Percentiles rank a stretch among this genome's conserved stretches.
Conservation (phyloP, 1,284 basidiomycete species). For the Rhodotorula sp. region DNA sequence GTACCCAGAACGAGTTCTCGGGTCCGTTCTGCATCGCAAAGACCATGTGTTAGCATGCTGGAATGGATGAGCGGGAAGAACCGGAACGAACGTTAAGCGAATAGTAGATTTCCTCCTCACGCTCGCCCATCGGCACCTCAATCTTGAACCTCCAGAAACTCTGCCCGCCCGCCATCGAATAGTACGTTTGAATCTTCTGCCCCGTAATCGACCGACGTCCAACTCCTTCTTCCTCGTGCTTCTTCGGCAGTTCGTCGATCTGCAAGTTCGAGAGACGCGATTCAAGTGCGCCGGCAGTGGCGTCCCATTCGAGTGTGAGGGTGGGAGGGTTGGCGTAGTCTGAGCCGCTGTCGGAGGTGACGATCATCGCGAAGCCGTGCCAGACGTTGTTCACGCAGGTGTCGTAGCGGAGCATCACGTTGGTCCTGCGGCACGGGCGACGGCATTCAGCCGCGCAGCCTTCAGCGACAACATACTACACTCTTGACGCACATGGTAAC, state of each 20-base stretch:
- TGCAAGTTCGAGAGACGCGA: conserved; percentile 8
- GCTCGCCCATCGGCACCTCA: conserved; percentile 68
- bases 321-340: conserved; percentile 55
- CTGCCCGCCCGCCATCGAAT: conserved; percentile 55
- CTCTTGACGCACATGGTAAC: conserved; percentile 26
- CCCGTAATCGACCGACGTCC: conserved; percentile 52
- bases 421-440: neutral
- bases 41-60: neutral
- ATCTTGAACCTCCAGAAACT: conserved; percentile 90
- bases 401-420: conserved; percentile 57
- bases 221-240: no score
- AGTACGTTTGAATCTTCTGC: conserved; percentile 77
- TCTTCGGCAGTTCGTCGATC: conserved; percentile 26
- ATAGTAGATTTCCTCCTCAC: conserved; percentile 78
- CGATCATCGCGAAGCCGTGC: conserved; percentile 60
- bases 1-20: conserved; percentile 76
- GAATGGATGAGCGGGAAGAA: neutral
- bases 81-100: conserved; percentile 45
- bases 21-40: conserved; percentile 56
- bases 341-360: conserved; percentile 42
- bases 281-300: conserved; percentile 23
- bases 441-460: neutral
- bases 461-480: neutral
- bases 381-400: conserved; percentile 75
- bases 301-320: conserved; percentile 73